A percentile compares a stretch with the other conserved stretches of the same genome.
phyloP scores from a whole-genome alignment of 495 filamentous ascomycete species.

The Astrocystis sublimbata region DNA sequence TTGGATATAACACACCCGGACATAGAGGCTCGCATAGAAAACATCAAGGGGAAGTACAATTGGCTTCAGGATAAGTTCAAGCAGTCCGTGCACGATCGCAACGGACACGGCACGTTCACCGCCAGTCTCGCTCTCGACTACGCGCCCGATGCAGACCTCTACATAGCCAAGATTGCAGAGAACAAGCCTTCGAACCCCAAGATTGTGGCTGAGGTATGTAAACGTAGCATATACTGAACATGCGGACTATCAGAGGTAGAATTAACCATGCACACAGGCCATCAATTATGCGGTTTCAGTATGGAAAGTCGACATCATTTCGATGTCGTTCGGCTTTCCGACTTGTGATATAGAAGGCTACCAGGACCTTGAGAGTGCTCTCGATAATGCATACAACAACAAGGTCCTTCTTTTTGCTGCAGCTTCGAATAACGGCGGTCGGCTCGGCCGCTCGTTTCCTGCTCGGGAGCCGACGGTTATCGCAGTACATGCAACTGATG shows the following conservation, averaged over 20 bases:
- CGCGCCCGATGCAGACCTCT: conserved; percentile 21
- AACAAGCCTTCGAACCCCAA: background rate
- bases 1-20: conserved; percentile 9
- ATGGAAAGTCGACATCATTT: conserved; percentile 26
- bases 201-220: conserved; percentile 17
- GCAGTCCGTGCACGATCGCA: background rate
- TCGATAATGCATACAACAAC: conserved; percentile 10
- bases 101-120: conserved; percentile 8
- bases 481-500: conserved; percentile 17
- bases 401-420: conserved; percentile 22
- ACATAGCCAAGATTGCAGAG: conserved; percentile 15
- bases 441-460: conserved; percentile 3
- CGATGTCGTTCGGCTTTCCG: conserved; percentile 25
- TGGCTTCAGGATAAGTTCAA: background rate
- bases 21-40: background rate
- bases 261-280: conserved; percentile 12
- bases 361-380: conserved; percentile 11
- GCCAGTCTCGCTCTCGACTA: conserved; percentile 11
- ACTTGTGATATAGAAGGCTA: background rate
- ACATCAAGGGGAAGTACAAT: conserved; percentile 1
- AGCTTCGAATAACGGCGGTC: conserved; percentile 22
- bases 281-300: conserved; percentile 14
- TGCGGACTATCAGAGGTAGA: background rate
- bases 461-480: conserved; percentile 14
- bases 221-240: background rate